Percentiles rank a stretch among this genome's conserved stretches.
These are phyloP conservation scores for Nitzschia sp. DNA, from an alignment of 108 stramenopile species.

Conservation along the genomic window DNA sequence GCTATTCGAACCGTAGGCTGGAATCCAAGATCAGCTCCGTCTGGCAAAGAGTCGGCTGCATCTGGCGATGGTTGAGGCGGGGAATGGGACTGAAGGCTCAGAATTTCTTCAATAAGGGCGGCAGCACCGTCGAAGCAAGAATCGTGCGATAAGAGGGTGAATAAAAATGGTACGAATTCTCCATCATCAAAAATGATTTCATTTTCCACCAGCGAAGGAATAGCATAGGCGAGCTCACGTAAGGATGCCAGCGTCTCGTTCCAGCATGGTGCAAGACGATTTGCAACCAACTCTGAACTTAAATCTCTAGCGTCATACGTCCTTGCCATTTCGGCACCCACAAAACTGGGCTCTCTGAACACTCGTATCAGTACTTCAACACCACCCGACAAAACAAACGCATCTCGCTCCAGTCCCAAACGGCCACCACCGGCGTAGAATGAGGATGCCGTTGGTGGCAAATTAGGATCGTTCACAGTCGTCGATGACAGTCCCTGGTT, in stretches of 20 bases:
- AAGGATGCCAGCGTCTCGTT: constrained; percentile 67
- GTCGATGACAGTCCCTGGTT: neutral
- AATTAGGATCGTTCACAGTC: constrained; percentile 34
- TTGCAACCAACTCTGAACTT: constrained; percentile 37
- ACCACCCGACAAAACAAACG: constrained; percentile 55
- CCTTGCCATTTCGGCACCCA: constrained; percentile 46
- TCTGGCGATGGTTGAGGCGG: constrained; percentile 16
- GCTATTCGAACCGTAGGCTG: constrained; percentile 23
- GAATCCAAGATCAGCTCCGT: neutral
- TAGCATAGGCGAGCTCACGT: constrained; percentile 55
- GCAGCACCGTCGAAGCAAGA: constrained; percentile 68
- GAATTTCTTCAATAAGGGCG: constrained; percentile 72
- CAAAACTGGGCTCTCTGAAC: constrained; percentile 49
- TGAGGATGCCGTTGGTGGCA: constrained; percentile 45
- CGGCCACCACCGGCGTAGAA: constrained; percentile 56
- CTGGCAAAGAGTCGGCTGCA: neutral
- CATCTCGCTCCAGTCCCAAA: constrained; percentile 55
- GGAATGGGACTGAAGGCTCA: constrained; percentile 56
- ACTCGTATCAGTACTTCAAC: constrained; percentile 41
- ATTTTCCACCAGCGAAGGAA: constrained; percentile 48
- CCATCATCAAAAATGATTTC: constrained; percentile 41
- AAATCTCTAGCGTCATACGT: constrained; percentile 54
- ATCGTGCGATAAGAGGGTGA: constrained; percentile 62
- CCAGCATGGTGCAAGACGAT: constrained; percentile 48
- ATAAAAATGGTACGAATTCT: constrained; percentile 59